Conservation (phyloP, 805 yeast genomes). For the Sugiyamaella marilandica region DNA sequence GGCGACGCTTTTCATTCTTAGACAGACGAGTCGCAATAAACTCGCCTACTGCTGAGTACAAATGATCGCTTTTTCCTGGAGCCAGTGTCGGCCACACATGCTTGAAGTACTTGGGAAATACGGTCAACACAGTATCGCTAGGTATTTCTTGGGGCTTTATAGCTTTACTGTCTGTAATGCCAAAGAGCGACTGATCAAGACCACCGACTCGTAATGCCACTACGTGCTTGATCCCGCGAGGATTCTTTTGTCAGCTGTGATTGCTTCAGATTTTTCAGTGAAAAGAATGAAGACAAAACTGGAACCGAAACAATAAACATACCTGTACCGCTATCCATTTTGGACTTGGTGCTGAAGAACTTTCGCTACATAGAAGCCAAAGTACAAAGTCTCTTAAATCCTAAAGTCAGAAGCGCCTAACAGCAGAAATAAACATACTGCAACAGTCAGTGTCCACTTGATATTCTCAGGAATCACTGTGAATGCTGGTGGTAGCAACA, state of each 20-base stretch:
- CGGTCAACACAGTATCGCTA: slow-evolving; percentile 26
- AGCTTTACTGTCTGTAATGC: slow-evolving; percentile 25
- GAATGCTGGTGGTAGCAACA: slow-evolving; percentile 23
- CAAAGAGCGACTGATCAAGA: slow-evolving; percentile 44
- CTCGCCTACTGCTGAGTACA: slow-evolving; percentile 51
- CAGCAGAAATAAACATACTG: slow-evolving; percentile 1
- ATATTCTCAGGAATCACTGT: slow-evolving; percentile 16
- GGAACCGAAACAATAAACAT: neutral
- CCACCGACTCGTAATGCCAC: slow-evolving; percentile 66
- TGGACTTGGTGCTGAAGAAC: slow-evolving; percentile 36
- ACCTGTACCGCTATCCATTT: slow-evolving; percentile 43
- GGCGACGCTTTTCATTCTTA: slow-evolving; percentile 45
- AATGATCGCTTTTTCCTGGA: slow-evolving; percentile 62
- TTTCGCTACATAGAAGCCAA: slow-evolving; percentile 38
- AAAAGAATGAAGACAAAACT: neutral
- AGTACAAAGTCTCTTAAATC: slow-evolving; percentile 46
- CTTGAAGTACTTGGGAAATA: slow-evolving; percentile 40
- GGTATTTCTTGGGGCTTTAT: slow-evolving; percentile 11
- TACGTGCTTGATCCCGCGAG: slow-evolving; percentile 46
- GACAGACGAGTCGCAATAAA: slow-evolving; percentile 55
- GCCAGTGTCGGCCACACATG: slow-evolving; percentile 46
- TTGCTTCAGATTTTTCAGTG: neutral
- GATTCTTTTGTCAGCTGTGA: slow-evolving; percentile 30
- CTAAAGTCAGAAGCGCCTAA: slow-evolving; percentile 13
- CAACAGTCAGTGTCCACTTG: slow-evolving; percentile 7